phyloP scores from a whole-genome alignment of 805 yeast species.

The Saccharomycopsis vini region DNA sequence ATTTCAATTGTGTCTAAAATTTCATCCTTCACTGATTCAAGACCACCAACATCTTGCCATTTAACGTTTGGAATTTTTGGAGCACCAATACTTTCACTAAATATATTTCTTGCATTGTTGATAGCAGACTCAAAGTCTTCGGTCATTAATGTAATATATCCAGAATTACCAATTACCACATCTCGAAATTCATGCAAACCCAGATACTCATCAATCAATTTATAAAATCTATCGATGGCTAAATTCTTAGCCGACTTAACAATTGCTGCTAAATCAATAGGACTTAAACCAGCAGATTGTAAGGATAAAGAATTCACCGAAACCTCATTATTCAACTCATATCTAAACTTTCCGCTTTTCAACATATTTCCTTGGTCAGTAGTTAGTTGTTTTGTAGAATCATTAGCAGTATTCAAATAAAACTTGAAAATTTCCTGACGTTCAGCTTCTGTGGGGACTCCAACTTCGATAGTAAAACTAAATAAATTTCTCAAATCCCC shows the following conservation, averaged over 20 bases:
- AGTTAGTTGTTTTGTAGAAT: conserved; percentile 9
- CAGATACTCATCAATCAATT: conserved; percentile 12
- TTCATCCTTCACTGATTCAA: conserved; percentile 83
- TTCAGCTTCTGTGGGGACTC: conserved; percentile 74
- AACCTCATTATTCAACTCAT: conserved; percentile 39
- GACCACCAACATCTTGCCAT: conserved; percentile 97
- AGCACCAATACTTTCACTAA: conserved; percentile 92
- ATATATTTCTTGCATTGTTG: conserved; percentile 73
- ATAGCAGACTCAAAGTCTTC: conserved; percentile 63
- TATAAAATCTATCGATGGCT: conserved; percentile 40
- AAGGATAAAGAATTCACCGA: conserved; percentile 51
- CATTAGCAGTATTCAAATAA: conserved; percentile 30
- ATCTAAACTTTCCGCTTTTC: not conserved
- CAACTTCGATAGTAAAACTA: conserved; percentile 67
- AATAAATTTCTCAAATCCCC: conserved; percentile 57
- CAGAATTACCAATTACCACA: conserved; percentile 43
- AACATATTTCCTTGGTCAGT: no score
- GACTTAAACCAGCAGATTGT: conserved; percentile 89
- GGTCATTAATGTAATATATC: conserved; percentile 43
- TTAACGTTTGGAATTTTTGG: conserved; percentile 90
- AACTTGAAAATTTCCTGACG: conserved; percentile 53
- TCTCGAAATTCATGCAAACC: conserved; percentile 24
- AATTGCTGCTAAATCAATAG: conserved; percentile 69
- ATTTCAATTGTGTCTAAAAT: conserved; percentile 91
- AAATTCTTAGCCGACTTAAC: conserved; percentile 52